Evolutionary conservation across 73 alveolate species (phyloP).

Genomic region (Paramecium pentaurelia): DNA sequence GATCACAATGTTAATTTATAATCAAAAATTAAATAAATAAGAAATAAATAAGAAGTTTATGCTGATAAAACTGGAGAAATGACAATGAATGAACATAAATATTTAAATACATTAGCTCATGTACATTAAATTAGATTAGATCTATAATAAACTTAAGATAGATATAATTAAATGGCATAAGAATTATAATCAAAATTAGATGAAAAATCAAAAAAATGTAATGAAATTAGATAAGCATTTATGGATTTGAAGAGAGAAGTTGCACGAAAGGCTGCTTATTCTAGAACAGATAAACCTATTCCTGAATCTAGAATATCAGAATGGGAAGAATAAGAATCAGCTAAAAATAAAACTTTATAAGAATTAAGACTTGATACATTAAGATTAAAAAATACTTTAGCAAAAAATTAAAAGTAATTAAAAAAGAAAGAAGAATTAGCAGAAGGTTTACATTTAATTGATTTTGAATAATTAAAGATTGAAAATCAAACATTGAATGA

Average conservation of each 20-base stretch:
- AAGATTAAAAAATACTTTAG: conserved; percentile 86
- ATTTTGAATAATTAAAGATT: conserved; percentile 93
- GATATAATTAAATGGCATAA: conserved; percentile 85
- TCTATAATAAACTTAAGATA: conserved; percentile 86
- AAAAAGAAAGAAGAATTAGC: conserved; percentile 96
- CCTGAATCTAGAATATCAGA: conserved; percentile 68
- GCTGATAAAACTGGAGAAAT: conserved; percentile 77
- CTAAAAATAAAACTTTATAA: conserved; percentile 69
- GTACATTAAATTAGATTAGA: conserved; percentile 90
- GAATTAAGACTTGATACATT: conserved; percentile 79
- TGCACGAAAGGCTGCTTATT: conserved; percentile 88
- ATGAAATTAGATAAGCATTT: conserved; percentile 88
- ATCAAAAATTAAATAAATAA: conserved; percentile 68
- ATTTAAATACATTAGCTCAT: conserved; percentile 89
- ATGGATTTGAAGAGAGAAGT: conserved; percentile 93
- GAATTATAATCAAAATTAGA: conserved; percentile 81
- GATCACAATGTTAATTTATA: conserved; percentile 73
- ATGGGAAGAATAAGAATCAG: conserved; percentile 72
- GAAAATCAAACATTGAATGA: conserved; percentile 96
- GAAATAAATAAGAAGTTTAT: conserved; percentile 68
- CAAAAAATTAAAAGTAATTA: conserved; percentile 85
- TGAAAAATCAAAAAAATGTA: conserved; percentile 91
- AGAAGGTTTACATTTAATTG: conserved; percentile 96
- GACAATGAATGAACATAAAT: conserved; percentile 84
- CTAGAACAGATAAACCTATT: conserved; percentile 92